phyloP scores from a whole-genome alignment of 129 eudicot genomes.

The Flaveria robusta region DNA sequence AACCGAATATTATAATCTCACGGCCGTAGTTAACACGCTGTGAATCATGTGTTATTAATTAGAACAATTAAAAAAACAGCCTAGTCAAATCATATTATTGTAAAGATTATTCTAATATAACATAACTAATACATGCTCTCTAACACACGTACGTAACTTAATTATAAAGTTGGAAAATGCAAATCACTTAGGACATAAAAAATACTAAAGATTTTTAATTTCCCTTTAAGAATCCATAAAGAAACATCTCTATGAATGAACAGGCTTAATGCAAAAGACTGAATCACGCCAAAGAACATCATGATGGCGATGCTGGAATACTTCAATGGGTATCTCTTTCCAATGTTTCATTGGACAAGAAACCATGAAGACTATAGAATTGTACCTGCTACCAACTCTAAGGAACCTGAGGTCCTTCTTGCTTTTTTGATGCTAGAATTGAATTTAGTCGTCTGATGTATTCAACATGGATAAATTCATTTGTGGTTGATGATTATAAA shows the following conservation, averaged over 20 bases:
- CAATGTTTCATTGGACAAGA: conserved; percentile 53
- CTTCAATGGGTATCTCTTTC: conserved; percentile 59
- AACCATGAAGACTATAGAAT: conserved; percentile 70
- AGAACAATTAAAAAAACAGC: too few species aligned
- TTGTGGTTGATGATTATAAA: conserved; percentile 6
- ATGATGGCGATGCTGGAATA: conserved; percentile 77
- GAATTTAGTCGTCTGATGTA: conserved; percentile 17
- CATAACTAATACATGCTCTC: too few species aligned
- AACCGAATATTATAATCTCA: too few species aligned
- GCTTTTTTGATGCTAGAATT: conserved; percentile 30
- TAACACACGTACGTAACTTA: too few species aligned
- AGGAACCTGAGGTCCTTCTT: conserved; percentile 47
- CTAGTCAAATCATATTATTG: too few species aligned
- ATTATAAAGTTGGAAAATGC: not conserved
- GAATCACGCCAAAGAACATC: conserved; percentile 65
- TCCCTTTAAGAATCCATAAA: conserved; percentile 56
- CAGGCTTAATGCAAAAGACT: conserved; percentile 49
- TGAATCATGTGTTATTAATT: too few species aligned
- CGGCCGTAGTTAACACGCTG: too few species aligned
- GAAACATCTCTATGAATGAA: conserved; percentile 45
- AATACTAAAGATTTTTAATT: conserved; percentile 45
- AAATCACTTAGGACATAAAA: conserved; percentile 58
- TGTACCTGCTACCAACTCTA: conserved; percentile 49
- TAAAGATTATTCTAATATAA: too few species aligned
- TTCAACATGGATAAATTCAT: conserved; percentile 19